Percentiles rank a stretch among this genome's conserved stretches.
phyloP scores from a whole-genome alignment of 1,284 basidiomycete genomes.

The Pseudozyma flocculosa region DNA sequence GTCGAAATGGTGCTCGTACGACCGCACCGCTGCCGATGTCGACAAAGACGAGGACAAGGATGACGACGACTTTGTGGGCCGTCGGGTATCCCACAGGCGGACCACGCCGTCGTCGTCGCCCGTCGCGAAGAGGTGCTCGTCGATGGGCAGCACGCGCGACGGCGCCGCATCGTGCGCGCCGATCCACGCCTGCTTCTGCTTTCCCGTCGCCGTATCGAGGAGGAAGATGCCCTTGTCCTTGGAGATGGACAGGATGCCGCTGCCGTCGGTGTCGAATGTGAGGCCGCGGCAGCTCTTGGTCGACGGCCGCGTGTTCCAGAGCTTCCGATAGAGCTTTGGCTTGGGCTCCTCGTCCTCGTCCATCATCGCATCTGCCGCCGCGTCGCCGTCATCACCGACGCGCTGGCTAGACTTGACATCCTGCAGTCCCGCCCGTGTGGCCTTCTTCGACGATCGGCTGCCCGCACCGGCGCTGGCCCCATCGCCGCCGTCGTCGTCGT shows the following conservation, averaged over 20 bases:
- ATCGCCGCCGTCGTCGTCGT: too few relatives aligned
- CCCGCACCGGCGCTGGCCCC: too few relatives aligned
- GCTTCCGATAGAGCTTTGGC: conserved; percentile 22
- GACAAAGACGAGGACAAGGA: too few relatives aligned
- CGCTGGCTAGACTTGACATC: not conserved
- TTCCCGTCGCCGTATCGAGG: conserved; percentile 63
- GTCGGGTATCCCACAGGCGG: conserved; percentile 87
- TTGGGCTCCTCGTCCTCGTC: not conserved
- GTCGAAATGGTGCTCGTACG: conserved; percentile 86
- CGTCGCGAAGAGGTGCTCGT: conserved; percentile 71
- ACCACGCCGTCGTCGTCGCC: conserved; percentile 93
- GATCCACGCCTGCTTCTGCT: conserved; percentile 66
- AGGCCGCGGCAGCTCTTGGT: conserved; percentile 49
- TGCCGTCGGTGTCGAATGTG: conserved; percentile 19
- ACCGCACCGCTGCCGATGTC: conserved; percentile 60
- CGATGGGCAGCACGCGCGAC: conserved; percentile 72
- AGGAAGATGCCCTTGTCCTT: conserved; percentile 73
- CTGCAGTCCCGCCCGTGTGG: too few relatives aligned
- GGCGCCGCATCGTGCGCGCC: conserved; percentile 72
- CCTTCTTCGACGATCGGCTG: too few relatives aligned
- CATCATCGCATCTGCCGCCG: not conserved
- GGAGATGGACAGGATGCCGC: conserved; percentile 71
- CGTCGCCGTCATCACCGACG: not conserved
- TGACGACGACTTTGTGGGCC: conserved; percentile 33
- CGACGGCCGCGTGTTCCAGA: conserved; percentile 36